Percentiles rank a stretch among this genome's conserved stretches.
These are phyloP conservation scores for Acanthamoeba culbertsoni DNA, from an alignment of 208 protist species.

Conservation along the genomic window DNA sequence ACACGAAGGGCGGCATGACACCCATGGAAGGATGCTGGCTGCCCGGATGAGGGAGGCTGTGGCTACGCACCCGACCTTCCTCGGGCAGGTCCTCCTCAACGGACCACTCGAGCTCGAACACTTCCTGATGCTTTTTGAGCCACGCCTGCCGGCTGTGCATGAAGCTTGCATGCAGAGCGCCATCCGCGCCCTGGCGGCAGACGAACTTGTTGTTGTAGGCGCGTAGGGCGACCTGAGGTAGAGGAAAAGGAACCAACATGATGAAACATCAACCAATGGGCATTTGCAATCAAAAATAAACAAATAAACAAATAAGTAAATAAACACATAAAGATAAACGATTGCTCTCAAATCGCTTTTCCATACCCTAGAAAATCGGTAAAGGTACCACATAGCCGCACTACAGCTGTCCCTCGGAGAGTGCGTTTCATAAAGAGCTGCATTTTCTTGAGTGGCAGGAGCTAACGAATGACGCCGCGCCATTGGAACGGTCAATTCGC, in stretches of 20 bases:
- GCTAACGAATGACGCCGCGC: too few relatives aligned
- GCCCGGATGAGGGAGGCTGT: not conserved
- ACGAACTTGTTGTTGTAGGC: slow-evolving; percentile 57
- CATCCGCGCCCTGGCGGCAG: slow-evolving; percentile 10
- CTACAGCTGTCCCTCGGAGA: not conserved
- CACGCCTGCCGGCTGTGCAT: not conserved
- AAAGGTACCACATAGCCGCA: not conserved
- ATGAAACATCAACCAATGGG: not conserved
- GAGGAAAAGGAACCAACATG: not conserved
- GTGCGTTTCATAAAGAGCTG: too few relatives aligned
- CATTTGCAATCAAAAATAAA: not conserved
- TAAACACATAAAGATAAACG: not conserved
- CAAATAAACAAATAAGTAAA: not conserved
- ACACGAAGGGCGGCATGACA: too few relatives aligned
- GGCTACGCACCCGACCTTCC: not conserved
- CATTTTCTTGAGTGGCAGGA: too few relatives aligned
- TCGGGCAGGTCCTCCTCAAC: not conserved
- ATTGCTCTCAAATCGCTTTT: not conserved
- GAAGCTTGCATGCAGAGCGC: slow-evolving; percentile 2
- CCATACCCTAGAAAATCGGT: not conserved
- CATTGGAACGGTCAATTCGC: too few relatives aligned
- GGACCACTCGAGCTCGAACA: slow-evolving; percentile 47
- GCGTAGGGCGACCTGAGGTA: not conserved
- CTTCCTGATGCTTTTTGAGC: slow-evolving; percentile 37
- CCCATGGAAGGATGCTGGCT: too few relatives aligned